Evolutionary conservation across 345 rosid species (phyloP), one percentile per base, ranked within the genome.

Genomic region (Laguncularia racemosa): DNA sequence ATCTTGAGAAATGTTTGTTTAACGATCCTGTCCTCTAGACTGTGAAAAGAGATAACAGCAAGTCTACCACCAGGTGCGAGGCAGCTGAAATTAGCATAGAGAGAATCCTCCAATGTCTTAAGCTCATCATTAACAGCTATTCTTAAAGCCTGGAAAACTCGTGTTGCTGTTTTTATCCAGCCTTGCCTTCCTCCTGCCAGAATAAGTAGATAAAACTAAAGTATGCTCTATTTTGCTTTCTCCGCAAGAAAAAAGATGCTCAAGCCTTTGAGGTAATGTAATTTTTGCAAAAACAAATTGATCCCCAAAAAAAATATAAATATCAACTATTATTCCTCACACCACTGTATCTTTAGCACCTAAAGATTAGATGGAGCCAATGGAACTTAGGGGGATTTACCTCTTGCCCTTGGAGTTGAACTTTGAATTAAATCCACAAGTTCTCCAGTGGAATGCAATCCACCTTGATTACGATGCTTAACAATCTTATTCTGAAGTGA

Each of bases 51-150:
- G 56, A 89, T 86, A 51, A 89, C 93, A 48, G 96, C 98, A 44
- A 88, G 82, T 64, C 98, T 78, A 56, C 98, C 95, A 17, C 91
- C 91, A 6, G 98, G 91, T 0, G 90, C 78, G 50, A 92, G 96
- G 68, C 91, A 83, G 40, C 80, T 89, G 19, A 86, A 92, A 54
- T 83, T 75, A 55, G 81, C 75, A 65, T 74, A 59, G 26, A 84
- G 87, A 16, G 98, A 70, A 62, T 80, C 74, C 68, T 84, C 83
- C 58, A 92, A 76, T 2, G 89, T 78, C 62, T 73, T 80, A 20
- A 92, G 96, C 68, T 92, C 98, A 68, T 92, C 93, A 43, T 92
- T 92, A 44, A 92, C 98, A 40, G 96, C 95, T 20, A 88, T 92
- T 66, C 98, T 75, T 52, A 92, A 79, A 20, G 95, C 93, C 70